These are phyloP conservation scores for Coniochaeta pulveracea DNA, from an alignment of 2,329 filamentous ascomycete species.

Conservation along the genomic window DNA sequence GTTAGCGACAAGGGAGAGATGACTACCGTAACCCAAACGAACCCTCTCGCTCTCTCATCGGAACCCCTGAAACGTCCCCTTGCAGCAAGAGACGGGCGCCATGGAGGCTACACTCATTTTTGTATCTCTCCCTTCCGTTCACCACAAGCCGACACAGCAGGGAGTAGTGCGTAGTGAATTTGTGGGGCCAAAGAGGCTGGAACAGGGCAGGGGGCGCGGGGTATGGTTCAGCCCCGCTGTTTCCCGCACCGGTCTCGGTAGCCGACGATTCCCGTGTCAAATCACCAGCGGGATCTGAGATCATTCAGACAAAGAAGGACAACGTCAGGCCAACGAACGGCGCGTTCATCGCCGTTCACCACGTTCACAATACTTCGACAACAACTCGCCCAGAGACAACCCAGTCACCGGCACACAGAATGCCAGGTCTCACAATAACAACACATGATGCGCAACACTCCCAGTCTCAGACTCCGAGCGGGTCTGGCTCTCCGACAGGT, in stretches of 20 bases:
- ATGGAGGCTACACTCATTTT: not conserved
- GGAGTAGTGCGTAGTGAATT: not conserved
- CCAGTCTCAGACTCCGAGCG: constrained; percentile 17
- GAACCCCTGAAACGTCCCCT: not conserved
- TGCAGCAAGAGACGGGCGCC: not conserved
- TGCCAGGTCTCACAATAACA: constrained; percentile 19
- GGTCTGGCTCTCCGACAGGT: constrained; percentile 30
- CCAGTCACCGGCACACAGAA: constrained; percentile 8
- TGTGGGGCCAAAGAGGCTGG: not conserved
- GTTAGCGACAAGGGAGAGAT: not conserved
- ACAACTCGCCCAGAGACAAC: not conserved
- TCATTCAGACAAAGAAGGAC: not conserved
- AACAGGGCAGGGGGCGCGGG: not conserved
- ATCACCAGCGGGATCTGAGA: not conserved
- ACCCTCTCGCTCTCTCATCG: not conserved
- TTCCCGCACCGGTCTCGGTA: no score
- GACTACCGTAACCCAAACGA: not conserved
- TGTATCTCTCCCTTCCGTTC: not conserved
- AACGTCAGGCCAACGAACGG: not conserved
- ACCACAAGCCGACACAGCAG: not conserved
- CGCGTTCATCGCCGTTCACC: not conserved
- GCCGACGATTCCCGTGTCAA: no score
- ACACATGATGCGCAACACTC: constrained; percentile 10
- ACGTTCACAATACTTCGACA: not conserved
- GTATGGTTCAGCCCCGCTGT: no score